Base-by-base conservation (phyloP, 768 basidiomycete species). In the Russula vinacea region DNA sequence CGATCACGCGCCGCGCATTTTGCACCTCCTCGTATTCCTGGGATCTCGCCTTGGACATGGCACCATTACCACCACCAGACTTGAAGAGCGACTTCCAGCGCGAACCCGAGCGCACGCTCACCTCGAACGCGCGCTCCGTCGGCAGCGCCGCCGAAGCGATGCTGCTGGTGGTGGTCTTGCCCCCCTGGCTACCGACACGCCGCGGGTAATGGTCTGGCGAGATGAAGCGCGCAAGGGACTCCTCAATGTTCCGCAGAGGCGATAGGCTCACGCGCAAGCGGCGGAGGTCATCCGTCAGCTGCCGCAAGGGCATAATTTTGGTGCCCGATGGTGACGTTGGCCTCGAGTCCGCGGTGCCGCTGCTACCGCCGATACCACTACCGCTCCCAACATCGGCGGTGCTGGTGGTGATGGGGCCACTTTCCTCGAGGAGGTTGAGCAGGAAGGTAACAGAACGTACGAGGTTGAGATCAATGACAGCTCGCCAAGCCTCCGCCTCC, bases 381-480 rank as follows among this genome's bases (percentile, higher is more conserved):
- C 45, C 29, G 60, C 17, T 51, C 13, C 26, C 35, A 10, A 11
- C 45, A 47, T 47, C n/a, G n/a, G 11, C n/a, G 1, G n/a, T 17
- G 13, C 16, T 14, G 32, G 53, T 0, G n/a, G 17, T 22, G 8
- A 10, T 4, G 22, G 39, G 9, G 29, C 29, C 17, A 16, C 57
- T 14, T 35, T 68, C 67, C n/a, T 54, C 64, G 63, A 84, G 78
- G 58, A 74, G 40, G 55, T 76, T 77, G 39, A 82, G 71, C 57
- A 82, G 73, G 65, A 76, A 77, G 68, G 78, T 78, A 56, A 82
- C 76, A 32, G 79, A 78, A 58, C 84, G 83, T 66, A 87, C 80
- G 67, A 88, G 82, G 72, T 88, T 87, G 70, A 87, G 81, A 71
- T 86, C 81, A 61, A 88, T 84, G 64, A 87, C 81, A 3, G 85